Evolutionary conservation across 805 yeast species (phyloP).

Genomic region (Nakazawaea wickerhamii): DNA sequence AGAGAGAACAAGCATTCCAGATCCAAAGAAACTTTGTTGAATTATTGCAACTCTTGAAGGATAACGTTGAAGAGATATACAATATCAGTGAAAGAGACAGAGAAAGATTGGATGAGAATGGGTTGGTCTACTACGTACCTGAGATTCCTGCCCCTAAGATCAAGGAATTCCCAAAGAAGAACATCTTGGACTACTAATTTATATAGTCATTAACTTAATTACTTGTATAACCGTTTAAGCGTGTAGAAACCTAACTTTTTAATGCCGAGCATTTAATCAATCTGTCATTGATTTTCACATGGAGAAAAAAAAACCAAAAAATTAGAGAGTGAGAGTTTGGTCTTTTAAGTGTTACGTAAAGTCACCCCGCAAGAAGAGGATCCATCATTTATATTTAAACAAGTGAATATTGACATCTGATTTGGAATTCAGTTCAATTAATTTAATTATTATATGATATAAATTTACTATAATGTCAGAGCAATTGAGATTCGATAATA

Average conservation of each 20-base stretch:
- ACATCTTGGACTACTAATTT: constrained; percentile 51
- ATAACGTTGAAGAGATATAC: constrained; percentile 71
- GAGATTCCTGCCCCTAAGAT: constrained; percentile 71
- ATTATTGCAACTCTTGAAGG: constrained; percentile 48
- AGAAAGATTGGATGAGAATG: constrained; percentile 85
- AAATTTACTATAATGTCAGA: constrained; percentile 16
- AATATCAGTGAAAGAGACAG: constrained; percentile 78
- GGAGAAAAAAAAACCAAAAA: not conserved
- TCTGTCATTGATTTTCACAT: constrained; percentile 1
- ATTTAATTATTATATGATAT: too few species aligned
- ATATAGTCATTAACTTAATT: not conserved
- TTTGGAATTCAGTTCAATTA: not conserved
- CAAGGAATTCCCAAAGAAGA: constrained; percentile 53
- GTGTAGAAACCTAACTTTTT: not conserved
- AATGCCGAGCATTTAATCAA: not conserved
- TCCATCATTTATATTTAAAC: too few species aligned
- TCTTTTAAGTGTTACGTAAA: not conserved
- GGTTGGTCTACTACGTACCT: constrained; percentile 71
- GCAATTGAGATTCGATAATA: constrained; percentile 56
- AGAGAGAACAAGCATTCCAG: constrained; percentile 76
- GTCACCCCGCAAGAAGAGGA: constrained; percentile 8
- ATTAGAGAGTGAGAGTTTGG: not conserved
- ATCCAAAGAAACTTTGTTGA: constrained; percentile 65
- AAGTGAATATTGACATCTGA: too few species aligned
- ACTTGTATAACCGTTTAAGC: not conserved